Percentiles rank a stretch among this genome's conserved stretches.
These are phyloP conservation scores for Bromus sterilis DNA, from an alignment of 176 grass and related monocot species.

Conservation along the genomic window DNA sequence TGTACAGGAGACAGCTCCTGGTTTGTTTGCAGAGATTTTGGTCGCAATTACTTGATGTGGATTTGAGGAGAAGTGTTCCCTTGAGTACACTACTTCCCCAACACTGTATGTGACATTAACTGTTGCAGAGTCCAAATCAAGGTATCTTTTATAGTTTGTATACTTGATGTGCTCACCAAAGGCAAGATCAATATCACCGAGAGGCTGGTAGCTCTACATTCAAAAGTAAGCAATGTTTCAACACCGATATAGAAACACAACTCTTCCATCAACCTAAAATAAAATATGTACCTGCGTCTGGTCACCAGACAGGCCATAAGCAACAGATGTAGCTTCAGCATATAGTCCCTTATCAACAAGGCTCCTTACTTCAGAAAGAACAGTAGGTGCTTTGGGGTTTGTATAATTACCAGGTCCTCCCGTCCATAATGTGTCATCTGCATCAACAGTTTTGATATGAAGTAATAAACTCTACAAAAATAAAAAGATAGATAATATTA, in stretches of 20 bases:
- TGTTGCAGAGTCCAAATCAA: conserved; percentile 61
- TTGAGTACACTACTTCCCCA: conserved; percentile 56
- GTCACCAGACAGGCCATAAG: conserved; percentile 51
- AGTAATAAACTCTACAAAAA: background rate
- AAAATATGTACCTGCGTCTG: conserved; percentile 48
- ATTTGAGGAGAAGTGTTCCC: conserved; percentile 76
- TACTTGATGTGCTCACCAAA: conserved; percentile 48
- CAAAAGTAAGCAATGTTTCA: conserved; percentile 24
- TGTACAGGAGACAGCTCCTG: conserved; percentile 50
- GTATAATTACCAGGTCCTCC: conserved; percentile 83
- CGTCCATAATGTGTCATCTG: conserved; percentile 96
- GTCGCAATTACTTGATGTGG: conserved; percentile 67
- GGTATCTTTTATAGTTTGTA: conserved; percentile 61
- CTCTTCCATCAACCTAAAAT: conserved; percentile 1
- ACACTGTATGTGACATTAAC: conserved; percentile 54
- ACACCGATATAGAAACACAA: background rate
- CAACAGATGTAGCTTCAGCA: conserved; percentile 56
- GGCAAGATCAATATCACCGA: conserved; percentile 60
- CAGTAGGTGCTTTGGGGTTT: conserved; percentile 53
- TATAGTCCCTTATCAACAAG: conserved; percentile 75
- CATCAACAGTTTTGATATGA: conserved; percentile 32
- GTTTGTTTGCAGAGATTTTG: conserved; percentile 57
- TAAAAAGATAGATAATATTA: background rate
- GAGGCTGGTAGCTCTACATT: conserved; percentile 79
- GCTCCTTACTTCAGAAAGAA: conserved; percentile 72